Evolutionary conservation across 2,329 filamentous ascomycete genomes (phyloP).

Genomic region (Ophiostoma perfectum): DNA sequence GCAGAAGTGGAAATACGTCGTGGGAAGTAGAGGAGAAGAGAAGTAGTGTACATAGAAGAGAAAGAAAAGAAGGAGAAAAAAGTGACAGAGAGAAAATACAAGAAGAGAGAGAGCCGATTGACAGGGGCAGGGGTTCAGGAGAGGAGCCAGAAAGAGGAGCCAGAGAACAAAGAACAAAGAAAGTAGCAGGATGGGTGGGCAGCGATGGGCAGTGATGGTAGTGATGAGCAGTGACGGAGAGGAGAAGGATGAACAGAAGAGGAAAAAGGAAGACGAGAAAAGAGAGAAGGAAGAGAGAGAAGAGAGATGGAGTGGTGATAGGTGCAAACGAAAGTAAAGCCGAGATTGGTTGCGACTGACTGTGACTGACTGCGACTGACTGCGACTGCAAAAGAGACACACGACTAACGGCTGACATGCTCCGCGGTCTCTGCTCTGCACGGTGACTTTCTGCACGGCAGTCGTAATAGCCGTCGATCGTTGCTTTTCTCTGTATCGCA

Average conservation of each 20-base stretch:
- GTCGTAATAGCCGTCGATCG: slow-evolving; percentile 6
- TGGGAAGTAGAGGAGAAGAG: neutral
- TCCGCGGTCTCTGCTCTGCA: neutral
- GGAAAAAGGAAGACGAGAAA: neutral
- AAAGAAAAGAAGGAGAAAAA: neutral
- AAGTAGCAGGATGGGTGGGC: neutral
- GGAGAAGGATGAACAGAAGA: neutral
- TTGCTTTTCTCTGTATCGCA: neutral
- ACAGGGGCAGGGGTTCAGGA: neutral
- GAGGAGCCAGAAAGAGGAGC: neutral
- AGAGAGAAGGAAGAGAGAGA: no score
- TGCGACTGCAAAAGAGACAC: neutral
- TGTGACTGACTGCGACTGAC: neutral
- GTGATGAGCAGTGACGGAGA: neutral
- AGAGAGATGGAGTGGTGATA: no score
- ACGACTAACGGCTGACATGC: slow-evolving; percentile 1
- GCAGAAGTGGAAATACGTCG: neutral
- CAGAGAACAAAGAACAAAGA: slow-evolving; percentile 6
- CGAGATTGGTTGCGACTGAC: neutral
- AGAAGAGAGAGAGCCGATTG: neutral
- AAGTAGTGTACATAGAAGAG: neutral
- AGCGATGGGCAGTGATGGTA: neutral
- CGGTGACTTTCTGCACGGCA: slow-evolving; percentile 5
- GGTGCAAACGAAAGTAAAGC: neutral
- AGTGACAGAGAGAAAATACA: neutral